phyloP scores from a whole-genome alignment of 768 basidiomycete species.

The Sporobolomyces roseus region DNA sequence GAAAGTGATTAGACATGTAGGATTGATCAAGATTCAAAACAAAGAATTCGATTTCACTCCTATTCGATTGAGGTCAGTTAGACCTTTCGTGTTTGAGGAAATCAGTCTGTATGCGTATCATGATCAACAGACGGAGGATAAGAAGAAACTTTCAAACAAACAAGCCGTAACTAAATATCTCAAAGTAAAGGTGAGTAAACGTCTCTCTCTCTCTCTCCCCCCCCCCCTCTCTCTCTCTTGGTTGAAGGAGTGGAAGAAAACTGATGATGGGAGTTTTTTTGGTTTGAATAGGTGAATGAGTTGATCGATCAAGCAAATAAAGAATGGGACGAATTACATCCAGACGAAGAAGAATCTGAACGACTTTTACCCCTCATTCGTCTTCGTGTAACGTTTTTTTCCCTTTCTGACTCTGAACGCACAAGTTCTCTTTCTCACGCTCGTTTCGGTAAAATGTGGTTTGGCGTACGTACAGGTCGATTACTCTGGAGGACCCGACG shows the following conservation, averaged over 20 bases:
- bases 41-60: slow-evolving; percentile 82
- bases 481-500: slow-evolving; percentile 52
- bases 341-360: slow-evolving; percentile 54
- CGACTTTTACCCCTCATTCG: slow-evolving; percentile 61
- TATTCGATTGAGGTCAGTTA: slow-evolving; percentile 80
- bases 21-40: slow-evolving; percentile 77
- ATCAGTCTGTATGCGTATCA: slow-evolving; percentile 69
- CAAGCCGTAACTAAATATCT: slow-evolving; percentile 50
- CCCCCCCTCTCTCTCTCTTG: background rate
- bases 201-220: too few species aligned
- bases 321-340: slow-evolving; percentile 73
- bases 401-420: background rate
- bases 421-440: background rate
- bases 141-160: slow-evolving; percentile 65
- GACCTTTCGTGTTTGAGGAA: slow-evolving; percentile 88
- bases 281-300: slow-evolving; percentile 66
- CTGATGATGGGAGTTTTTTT: background rate
- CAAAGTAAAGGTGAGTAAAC: slow-evolving; percentile 22
- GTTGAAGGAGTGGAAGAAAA: background rate
- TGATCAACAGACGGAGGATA: slow-evolving; percentile 70
- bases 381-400: background rate
- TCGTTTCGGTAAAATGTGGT: background rate
- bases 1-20: slow-evolving; percentile 69
- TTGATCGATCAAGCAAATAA: slow-evolving; percentile 73
- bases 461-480: slow-evolving; percentile 3